These are phyloP conservation scores for Cercospora janseana DNA, from an alignment of 2,329 filamentous ascomycete genomes.

Conservation along the genomic window DNA sequence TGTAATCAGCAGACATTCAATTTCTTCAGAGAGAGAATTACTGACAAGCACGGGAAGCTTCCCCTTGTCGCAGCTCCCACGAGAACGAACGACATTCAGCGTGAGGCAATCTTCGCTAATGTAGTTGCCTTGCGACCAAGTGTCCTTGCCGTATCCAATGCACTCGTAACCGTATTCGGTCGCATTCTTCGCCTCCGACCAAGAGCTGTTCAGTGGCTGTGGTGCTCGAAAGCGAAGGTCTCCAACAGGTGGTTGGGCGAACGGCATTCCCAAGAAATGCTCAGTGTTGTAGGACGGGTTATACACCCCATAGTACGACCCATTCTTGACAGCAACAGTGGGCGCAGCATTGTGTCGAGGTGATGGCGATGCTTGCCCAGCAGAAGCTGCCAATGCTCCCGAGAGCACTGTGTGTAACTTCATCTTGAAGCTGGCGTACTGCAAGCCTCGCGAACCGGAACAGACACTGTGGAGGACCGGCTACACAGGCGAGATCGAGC, in stretches of 20 bases:
- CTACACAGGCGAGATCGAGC: background rate
- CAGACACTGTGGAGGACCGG: background rate
- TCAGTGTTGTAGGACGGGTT: constrained; percentile 48
- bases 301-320: constrained; percentile 49
- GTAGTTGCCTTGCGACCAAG: constrained; percentile 29
- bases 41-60: constrained; percentile 24
- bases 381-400: background rate
- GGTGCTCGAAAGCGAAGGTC: constrained; percentile 55
- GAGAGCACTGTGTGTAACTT: background rate
- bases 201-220: constrained; percentile 49
- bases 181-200: constrained; percentile 45
- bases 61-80: constrained; percentile 8
- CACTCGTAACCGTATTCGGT: constrained; percentile 50
- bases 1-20: too few species aligned
- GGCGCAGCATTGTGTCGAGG: constrained; percentile 10
- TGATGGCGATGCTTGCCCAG: background rate
- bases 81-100: constrained; percentile 28
- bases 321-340: constrained; percentile 43
- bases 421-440: background rate
- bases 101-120: constrained; percentile 32
- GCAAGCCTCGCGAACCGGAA: background rate
- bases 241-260: constrained; percentile 52
- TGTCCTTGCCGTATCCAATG: constrained; percentile 49
- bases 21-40: too few species aligned
- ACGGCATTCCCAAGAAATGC: constrained; percentile 57